Percentiles rank a stretch among this genome's conserved stretches.
Conservation (phyloP, 257 asterid species). For the Misopates orontium region DNA sequence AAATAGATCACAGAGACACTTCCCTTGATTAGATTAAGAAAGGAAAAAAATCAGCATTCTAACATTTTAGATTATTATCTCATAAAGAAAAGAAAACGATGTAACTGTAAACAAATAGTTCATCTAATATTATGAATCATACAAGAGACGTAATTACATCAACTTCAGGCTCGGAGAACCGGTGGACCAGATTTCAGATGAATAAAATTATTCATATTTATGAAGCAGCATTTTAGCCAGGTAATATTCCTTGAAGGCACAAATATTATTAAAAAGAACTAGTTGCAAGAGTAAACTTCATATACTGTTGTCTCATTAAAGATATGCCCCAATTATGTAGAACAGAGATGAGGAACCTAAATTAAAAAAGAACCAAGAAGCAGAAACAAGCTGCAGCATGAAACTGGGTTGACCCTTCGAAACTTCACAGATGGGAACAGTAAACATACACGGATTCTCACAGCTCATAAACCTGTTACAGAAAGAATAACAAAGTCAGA, state of each 20-base stretch:
- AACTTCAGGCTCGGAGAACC: constrained; percentile 17
- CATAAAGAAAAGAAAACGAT: neutral
- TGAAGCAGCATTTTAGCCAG: constrained; percentile 24
- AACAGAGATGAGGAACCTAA: constrained; percentile 3
- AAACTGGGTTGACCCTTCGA: constrained; percentile 28
- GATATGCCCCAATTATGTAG: constrained; percentile 6
- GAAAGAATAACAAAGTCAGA: constrained; percentile 11
- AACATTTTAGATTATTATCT: constrained; percentile 12
- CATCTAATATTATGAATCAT: constrained; percentile 4
- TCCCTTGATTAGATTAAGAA: neutral
- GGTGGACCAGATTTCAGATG: constrained; percentile 12
- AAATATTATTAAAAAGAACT: constrained; percentile 33
- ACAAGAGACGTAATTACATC: constrained; percentile 22
- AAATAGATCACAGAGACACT: neutral
- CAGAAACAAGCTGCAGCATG: constrained; percentile 6
- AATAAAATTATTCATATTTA: constrained; percentile 10
- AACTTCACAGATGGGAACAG: constrained; percentile 18
- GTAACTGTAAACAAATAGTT: neutral
- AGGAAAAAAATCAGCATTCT: neutral
- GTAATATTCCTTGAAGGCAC: constrained; percentile 25
- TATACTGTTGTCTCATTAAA: constrained; percentile 17
- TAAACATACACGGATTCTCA: constrained; percentile 28
- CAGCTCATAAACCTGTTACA: constrained; percentile 34
- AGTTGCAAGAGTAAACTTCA: constrained; percentile 20
- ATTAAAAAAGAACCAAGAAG: neutral